A percentile compares a stretch with the other conserved stretches of the same genome.
These are phyloP conservation scores for Ceratobasidium sp. DNA, from an alignment of 1,284 basidiomycete genomes.

Conservation along the genomic window DNA sequence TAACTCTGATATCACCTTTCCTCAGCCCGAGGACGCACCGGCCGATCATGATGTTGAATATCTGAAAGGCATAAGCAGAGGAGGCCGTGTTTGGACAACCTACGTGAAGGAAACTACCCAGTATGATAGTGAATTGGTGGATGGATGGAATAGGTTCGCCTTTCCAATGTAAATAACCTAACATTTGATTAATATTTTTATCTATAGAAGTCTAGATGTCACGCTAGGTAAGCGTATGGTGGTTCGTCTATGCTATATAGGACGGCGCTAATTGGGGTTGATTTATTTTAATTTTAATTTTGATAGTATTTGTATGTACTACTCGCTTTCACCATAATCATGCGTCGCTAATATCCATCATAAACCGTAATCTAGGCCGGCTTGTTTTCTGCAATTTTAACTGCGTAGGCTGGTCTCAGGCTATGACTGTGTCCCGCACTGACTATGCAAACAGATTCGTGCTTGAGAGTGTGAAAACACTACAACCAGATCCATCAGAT, in stretches of 20 bases:
- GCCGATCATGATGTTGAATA: neutral
- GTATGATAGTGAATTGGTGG: conserved; percentile 8
- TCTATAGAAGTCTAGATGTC: conserved; percentile 22
- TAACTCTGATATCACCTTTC: no score
- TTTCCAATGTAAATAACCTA: neutral
- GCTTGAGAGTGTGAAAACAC: conserved; percentile 4
- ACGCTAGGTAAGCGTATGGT: neutral
- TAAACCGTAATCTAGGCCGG: conserved; percentile 9
- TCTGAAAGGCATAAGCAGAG: conserved; percentile 7
- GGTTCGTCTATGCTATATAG: neutral
- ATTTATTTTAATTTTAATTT: no score
- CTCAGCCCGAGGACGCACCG: neutral
- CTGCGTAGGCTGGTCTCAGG: neutral
- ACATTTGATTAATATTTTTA: neutral
- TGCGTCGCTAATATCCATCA: no score
- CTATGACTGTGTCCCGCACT: neutral
- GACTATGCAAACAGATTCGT: conserved; percentile 19
- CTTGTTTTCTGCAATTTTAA: conserved; percentile 19
- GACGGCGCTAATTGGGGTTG: neutral
- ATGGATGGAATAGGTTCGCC: conserved; percentile 26
- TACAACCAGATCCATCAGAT: neutral
- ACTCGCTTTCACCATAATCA: no score
- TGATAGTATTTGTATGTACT: no score
- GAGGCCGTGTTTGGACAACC: conserved; percentile 9
- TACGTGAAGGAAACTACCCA: conserved; percentile 14